phyloP scores from a whole-genome alignment of 2,329 filamentous ascomycete species.

The Emmonsiellopsis sp. region DNA sequence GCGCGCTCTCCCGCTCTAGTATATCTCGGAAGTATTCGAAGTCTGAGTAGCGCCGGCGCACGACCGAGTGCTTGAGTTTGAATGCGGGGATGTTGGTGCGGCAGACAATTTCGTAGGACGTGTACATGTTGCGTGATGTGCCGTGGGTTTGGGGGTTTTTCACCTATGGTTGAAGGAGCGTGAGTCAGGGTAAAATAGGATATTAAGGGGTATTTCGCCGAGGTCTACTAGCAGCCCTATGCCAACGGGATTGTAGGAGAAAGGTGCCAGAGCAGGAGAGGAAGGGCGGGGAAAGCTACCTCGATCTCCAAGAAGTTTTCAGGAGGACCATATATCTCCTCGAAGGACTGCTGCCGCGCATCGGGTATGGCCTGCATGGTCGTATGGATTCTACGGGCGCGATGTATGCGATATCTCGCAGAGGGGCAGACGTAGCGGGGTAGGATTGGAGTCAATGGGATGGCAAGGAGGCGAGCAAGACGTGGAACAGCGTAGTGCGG shows the following conservation, averaged over 20 bases:
- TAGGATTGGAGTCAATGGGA: not conserved
- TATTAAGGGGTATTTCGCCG: not conserved
- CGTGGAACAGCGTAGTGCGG: too few species aligned
- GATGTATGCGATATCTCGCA: not conserved
- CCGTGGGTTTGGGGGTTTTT: slow-evolving; percentile 90
- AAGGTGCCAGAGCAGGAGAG: not conserved
- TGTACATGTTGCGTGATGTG: slow-evolving; percentile 93
- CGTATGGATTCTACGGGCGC: slow-evolving; percentile 2
- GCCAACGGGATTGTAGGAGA: not conserved
- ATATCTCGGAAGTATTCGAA: slow-evolving; percentile 99
- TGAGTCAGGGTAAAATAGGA: not conserved
- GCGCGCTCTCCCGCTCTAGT: slow-evolving; percentile 84
- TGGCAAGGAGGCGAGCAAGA: too few species aligned
- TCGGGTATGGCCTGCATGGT: slow-evolving; percentile 55
- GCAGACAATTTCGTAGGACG: slow-evolving; percentile 96
- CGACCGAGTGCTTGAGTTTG: slow-evolving; percentile 80
- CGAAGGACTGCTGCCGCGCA: slow-evolving; percentile 83
- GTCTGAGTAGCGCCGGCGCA: slow-evolving; percentile 90
- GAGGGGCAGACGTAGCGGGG: not conserved
- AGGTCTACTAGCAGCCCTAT: not conserved
- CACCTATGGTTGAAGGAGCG: slow-evolving; percentile 49
- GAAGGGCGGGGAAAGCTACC: slow-evolving; percentile 28
- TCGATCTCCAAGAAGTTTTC: slow-evolving; percentile 99
- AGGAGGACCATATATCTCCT: slow-evolving; percentile 96
- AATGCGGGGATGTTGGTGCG: slow-evolving; percentile 98